Evolutionary conservation across 2,329 filamentous ascomycete species (phyloP).

Genomic region (Elsinoe australis): DNA sequence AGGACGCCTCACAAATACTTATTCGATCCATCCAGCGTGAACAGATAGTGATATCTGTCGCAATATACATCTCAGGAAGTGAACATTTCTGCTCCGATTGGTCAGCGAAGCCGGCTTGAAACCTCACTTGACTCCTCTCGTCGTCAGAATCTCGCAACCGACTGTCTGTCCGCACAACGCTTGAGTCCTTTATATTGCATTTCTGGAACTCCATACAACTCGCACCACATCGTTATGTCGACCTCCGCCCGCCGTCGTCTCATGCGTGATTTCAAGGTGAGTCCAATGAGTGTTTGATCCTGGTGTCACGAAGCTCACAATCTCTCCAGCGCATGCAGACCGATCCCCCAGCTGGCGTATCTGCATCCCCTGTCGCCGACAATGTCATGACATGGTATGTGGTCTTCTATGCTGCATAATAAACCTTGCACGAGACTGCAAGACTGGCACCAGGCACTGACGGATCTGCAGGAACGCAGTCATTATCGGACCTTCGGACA

Average conservation of each 20-base stretch:
- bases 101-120: slow-evolving; percentile 7
- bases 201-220: no score
- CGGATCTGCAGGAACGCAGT: slow-evolving; percentile 73
- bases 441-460: no score
- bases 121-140: slow-evolving; percentile 12
- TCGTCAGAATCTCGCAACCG: no score
- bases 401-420: no score
- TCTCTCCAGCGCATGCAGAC: slow-evolving; percentile 85
- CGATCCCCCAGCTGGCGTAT: slow-evolving; percentile 92
- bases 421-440: no score
- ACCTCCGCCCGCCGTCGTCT: slow-evolving; percentile 89
- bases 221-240: no score
- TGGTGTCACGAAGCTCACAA: slow-evolving; percentile 10
- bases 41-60: no score
- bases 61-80: no score
- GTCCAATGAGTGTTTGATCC: slow-evolving; percentile 24
- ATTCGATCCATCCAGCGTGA: no score
- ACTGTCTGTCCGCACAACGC: no score
- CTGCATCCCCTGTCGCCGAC: slow-evolving; percentile 88
- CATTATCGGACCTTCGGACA: slow-evolving; percentile 94
- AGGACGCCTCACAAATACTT: no score
- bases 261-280: slow-evolving; percentile 98
- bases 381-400: slow-evolving; percentile 92
- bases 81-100: background rate
- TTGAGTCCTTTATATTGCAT: background rate